Base-by-base conservation (phyloP, 2,329 filamentous ascomycete species). In the Gyromitra esculenta region DNA sequence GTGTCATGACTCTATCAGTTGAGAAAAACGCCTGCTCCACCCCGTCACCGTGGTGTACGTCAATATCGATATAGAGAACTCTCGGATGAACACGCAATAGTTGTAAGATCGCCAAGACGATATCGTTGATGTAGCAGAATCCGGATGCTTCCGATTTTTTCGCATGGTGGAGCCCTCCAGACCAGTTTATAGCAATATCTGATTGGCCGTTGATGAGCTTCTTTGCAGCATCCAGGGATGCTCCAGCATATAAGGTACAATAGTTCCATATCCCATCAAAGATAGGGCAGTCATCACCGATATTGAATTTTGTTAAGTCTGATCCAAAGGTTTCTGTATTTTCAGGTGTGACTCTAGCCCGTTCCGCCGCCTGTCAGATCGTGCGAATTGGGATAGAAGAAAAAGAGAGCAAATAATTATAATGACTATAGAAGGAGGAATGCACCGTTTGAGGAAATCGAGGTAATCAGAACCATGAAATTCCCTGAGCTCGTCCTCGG, bases 41-140 rank as follows among this genome's bases (percentile, higher is more conserved):
- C 65, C 93, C 93, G 82, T 97, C 93, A 77, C 93, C 93, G 79
- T 97, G 93, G 82, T 97, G 93, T 0, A 97, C 93, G 82, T 97
- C 93, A 80, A 97, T 96, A 82, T 97, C 93, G 83, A 98, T 94
- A 84, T 98, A 97, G 74, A 98, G 87, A 6, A 98, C 94, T 63
- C 94, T 91, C 15, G 93, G 90, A 81, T 94, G 89, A 81, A 91
- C 88, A 39, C 92, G 91, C 15, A 98, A 87, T 8, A 99, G 88
- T 83, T 97, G 92, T 48, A 98, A 88, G 81, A 97, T 96, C 45
- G 92, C 93, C 60, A 99, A 88, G 74, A 98, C 96, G 81, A 98
- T 98, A 84, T 99, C 96, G 84, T 99, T 99, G 85, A 98, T 94
- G 85, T 99, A 99, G 85, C 96, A 99, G 84, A 99, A 99, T 0